Evolutionary conservation across 306 rosid species (phyloP).

Genomic region (Gastrolobium villosum): DNA sequence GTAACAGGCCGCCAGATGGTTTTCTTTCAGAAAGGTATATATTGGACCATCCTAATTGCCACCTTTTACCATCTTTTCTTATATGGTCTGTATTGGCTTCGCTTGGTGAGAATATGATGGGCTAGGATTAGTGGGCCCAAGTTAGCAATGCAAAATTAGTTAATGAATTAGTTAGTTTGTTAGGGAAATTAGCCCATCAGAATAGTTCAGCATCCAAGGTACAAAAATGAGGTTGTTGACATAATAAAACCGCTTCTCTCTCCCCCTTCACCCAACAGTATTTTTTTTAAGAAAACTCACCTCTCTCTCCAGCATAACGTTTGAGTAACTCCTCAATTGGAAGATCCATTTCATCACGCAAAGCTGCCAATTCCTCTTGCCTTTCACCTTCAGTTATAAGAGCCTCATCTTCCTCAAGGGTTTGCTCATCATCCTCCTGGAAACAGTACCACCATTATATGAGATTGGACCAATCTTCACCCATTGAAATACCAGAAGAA

Average conservation of each 20-base stretch:
- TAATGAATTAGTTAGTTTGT: too few species aligned
- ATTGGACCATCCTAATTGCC: constrained; percentile 25
- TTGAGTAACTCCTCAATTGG: constrained; percentile 94
- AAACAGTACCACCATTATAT: constrained; percentile 56
- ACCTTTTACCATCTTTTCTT: constrained; percentile 10
- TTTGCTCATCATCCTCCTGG: constrained; percentile 94
- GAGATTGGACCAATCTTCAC: constrained; percentile 34
- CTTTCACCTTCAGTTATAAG: constrained; percentile 85
- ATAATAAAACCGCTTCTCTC: constrained; percentile 45
- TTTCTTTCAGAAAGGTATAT: constrained; percentile 37
- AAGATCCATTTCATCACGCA: constrained; percentile 86
- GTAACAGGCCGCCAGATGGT: not conserved
- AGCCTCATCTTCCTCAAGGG: constrained; percentile 94
- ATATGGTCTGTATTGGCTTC: constrained; percentile 32
- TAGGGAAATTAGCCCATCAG: too few species aligned
- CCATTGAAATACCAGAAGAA: constrained; percentile 45
- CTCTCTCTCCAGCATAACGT: constrained; percentile 68
- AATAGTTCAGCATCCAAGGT: constrained; percentile 17
- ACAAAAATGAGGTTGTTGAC: not conserved
- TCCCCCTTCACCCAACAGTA: constrained; percentile 23
- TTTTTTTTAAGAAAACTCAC: constrained; percentile 50
- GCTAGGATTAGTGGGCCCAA: too few species aligned
- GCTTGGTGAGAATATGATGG: constrained; percentile 25
- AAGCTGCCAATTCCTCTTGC: constrained; percentile 85
- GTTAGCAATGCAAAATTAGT: too few species aligned